Percentiles rank a stretch among this genome's conserved stretches.
These are phyloP conservation scores for Solanum sparsipilum DNA, from an alignment of 257 asterid species.

Conservation along the genomic window DNA sequence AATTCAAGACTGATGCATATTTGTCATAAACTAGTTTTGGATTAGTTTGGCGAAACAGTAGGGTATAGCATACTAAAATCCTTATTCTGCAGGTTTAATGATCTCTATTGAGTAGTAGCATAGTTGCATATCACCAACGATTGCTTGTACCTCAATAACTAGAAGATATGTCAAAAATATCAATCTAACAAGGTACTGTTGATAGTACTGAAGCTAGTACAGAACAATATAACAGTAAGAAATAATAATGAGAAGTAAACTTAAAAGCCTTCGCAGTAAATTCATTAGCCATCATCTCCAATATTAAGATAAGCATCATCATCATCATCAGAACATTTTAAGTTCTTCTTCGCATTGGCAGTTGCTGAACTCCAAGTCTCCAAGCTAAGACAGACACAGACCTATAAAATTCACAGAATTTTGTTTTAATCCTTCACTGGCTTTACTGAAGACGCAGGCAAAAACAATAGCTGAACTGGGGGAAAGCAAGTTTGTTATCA, in stretches of 20 bases:
- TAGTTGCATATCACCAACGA: not conserved
- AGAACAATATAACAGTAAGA: not conserved
- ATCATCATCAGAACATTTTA: too few species aligned
- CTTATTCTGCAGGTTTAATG: not conserved
- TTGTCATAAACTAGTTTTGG: not conserved
- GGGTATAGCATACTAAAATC: not conserved
- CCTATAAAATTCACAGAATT: too few species aligned
- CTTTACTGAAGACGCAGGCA: too few species aligned
- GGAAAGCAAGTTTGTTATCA: too few species aligned
- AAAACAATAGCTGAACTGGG: too few species aligned
- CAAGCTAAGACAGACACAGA: too few species aligned
- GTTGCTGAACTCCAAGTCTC: too few species aligned
- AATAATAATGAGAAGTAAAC: not conserved
- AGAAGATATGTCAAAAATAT: not conserved
- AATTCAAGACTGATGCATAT: not conserved
- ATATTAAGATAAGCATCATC: too few species aligned
- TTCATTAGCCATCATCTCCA: not conserved
- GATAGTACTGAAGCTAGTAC: too few species aligned
- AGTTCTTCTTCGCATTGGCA: too few species aligned
- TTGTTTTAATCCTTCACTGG: too few species aligned
- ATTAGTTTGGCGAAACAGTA: not conserved
- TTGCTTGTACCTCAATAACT: not conserved
- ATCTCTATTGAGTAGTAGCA: not conserved
- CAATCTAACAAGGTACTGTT: too few species aligned
- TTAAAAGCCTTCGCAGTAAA: not conserved